Conservation (phyloP, 2,329 filamentous ascomycete species). For the Balansia obtecta region DNA sequence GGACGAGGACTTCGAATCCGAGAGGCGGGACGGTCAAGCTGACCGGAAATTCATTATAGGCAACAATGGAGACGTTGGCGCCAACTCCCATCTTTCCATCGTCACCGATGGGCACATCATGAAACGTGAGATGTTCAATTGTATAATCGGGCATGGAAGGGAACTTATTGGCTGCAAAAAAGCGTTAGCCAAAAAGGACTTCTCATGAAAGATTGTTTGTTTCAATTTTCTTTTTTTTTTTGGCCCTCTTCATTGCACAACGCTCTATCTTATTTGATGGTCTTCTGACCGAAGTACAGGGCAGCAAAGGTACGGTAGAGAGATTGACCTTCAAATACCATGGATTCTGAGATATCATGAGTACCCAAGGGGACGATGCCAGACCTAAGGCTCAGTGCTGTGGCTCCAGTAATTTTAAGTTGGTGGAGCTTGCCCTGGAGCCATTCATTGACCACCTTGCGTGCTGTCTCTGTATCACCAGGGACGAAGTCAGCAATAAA, state of each 20-base stretch:
- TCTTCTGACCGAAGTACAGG: constrained; percentile 49
- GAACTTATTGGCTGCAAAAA: constrained; percentile 48
- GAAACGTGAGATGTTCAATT: constrained; percentile 67
- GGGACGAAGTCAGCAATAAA: constrained; percentile 65
- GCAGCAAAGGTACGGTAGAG: constrained; percentile 52
- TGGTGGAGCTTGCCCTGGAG: constrained; percentile 63
- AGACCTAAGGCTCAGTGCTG: constrained; percentile 61
- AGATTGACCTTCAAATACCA: constrained; percentile 74
- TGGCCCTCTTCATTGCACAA: too few species aligned
- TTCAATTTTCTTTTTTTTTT: not conserved
- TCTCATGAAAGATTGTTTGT: constrained; percentile 4
- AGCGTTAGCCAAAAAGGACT: constrained; percentile 16
- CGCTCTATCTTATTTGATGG: constrained; percentile 18
- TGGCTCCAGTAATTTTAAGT: constrained; percentile 61
- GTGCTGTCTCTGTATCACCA: constrained; percentile 65
- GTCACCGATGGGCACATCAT: constrained; percentile 47
- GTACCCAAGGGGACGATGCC: constrained; percentile 70
- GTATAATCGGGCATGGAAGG: constrained; percentile 72
- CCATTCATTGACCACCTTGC: constrained; percentile 77
- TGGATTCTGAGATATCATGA: constrained; percentile 59
- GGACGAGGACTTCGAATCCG: constrained; percentile 73
- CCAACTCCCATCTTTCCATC: constrained; percentile 53
- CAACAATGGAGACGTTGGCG: constrained; percentile 62
- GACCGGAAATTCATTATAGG: constrained; percentile 69
- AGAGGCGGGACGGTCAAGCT: constrained; percentile 66